These are phyloP conservation scores for Bacidia rubella DNA, from an alignment of 495 filamentous ascomycete genomes.

Conservation along the genomic window DNA sequence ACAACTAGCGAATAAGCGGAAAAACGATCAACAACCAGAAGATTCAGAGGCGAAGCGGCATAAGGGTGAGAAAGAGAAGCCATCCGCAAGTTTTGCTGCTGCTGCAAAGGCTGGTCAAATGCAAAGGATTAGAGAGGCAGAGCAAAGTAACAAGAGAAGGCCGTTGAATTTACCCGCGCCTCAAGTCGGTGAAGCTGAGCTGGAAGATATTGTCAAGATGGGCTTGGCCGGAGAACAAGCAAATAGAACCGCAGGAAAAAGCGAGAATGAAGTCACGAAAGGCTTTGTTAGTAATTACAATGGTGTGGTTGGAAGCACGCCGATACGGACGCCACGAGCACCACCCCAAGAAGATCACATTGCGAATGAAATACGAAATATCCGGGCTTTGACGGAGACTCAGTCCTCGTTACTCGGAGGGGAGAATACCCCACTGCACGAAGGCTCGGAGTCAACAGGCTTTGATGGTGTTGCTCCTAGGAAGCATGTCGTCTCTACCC, in stretches of 20 bases:
- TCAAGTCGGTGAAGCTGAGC: slow-evolving; percentile 81
- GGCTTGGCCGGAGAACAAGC: slow-evolving; percentile 87
- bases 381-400: slow-evolving; percentile 81
- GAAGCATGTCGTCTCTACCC: slow-evolving; percentile 69
- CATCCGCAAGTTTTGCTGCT: slow-evolving; percentile 66
- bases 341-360: slow-evolving; percentile 89
- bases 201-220: slow-evolving; percentile 98
- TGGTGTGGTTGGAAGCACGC: slow-evolving; percentile 63
- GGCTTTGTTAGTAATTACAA: slow-evolving; percentile 79
- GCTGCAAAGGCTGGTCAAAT: slow-evolving; percentile 87
- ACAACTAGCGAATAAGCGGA: slow-evolving; percentile 89
- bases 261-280: slow-evolving; percentile 74
- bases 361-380: slow-evolving; percentile 92
- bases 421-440: slow-evolving; percentile 80
- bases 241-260: slow-evolving; percentile 56
- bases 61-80: slow-evolving; percentile 71
- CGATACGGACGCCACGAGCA: slow-evolving; percentile 81
- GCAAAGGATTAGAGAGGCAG: slow-evolving; percentile 91
- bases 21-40: slow-evolving; percentile 69
- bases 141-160: slow-evolving; percentile 86
- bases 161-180: slow-evolving; percentile 68
- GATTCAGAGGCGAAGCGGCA: slow-evolving; percentile 68
- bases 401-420: slow-evolving; percentile 91
- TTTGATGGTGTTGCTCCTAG: slow-evolving; percentile 78
- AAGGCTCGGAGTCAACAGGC: slow-evolving; percentile 69